Evolutionary conservation across 306 rosid genomes (phyloP).

Genomic region (Luffa acutangula): DNA sequence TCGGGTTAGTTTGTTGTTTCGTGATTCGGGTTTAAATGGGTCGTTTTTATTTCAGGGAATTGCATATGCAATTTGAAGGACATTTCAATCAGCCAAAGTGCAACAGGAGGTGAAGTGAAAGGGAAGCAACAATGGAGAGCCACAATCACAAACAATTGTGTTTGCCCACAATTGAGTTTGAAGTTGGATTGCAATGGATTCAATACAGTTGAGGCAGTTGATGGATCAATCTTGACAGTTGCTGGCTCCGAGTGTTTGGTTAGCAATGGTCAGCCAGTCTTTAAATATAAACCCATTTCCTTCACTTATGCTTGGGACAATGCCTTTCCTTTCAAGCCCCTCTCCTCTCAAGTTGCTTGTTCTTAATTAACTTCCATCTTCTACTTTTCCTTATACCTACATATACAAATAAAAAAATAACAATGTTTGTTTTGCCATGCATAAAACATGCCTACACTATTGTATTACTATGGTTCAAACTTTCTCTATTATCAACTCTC

Average conservation of each 20-base stretch:
- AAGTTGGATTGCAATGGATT: constrained; percentile 19
- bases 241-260: constrained; percentile 1
- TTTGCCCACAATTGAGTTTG: constrained; percentile 18
- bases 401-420: too few species aligned
- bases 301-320: constrained; percentile 22
- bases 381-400: too few species aligned
- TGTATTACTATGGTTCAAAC: too few species aligned
- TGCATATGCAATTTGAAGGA: constrained; percentile 7
- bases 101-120: constrained; percentile 12
- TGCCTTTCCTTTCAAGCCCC: not conserved
- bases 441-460: too few species aligned
- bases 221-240: constrained; percentile 12
- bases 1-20: too few species aligned
- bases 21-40: too few species aligned
- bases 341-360: constrained; percentile 2
- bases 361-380: not conserved
- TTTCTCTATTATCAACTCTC: too few species aligned
- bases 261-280: not conserved
- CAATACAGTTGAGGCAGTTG: constrained; percentile 1
- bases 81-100: constrained; percentile 4
- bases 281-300: not conserved
- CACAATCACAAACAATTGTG: constrained; percentile 14
- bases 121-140: constrained; percentile 25
- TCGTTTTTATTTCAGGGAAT: constrained; percentile 22
- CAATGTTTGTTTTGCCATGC: too few species aligned